Evolutionary conservation across 2,329 filamentous ascomycete genomes (phyloP).

Genomic region (Lasiodiplodia theobromae): DNA sequence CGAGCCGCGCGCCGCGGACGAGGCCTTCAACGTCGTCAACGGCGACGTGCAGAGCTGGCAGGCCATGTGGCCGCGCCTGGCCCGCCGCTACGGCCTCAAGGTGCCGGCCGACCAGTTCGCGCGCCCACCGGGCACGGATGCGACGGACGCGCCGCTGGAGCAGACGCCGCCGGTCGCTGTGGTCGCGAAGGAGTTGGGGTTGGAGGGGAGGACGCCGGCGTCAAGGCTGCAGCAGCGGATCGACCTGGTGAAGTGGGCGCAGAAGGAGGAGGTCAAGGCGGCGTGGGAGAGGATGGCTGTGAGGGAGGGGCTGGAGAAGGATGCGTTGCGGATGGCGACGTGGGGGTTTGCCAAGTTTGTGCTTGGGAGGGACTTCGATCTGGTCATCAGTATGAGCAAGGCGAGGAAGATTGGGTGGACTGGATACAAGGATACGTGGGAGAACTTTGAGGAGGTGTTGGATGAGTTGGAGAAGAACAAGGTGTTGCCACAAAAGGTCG

Average conservation of each 20-base stretch:
- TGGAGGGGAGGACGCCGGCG: conserved; percentile 34
- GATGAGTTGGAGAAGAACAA: conserved; percentile 43
- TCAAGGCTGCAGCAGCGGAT: conserved; percentile 43
- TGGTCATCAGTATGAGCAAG: conserved; percentile 55
- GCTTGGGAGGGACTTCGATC: conserved; percentile 51
- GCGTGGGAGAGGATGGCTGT: conserved; percentile 48
- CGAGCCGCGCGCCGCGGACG: conserved; percentile 45
- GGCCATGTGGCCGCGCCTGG: conserved; percentile 51
- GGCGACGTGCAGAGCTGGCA: conserved; percentile 53
- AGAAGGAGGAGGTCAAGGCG: conserved; percentile 46
- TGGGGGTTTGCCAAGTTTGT: conserved; percentile 55
- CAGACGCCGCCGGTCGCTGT: neutral
- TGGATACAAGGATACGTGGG: conserved; percentile 48
- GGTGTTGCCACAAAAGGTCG: conserved; percentile 31
- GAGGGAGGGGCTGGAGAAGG: conserved; percentile 46
- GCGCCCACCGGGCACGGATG: neutral
- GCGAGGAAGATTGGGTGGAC: conserved; percentile 55
- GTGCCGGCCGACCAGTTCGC: neutral
- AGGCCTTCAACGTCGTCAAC: conserved; percentile 40
- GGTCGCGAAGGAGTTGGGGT: conserved; percentile 38
- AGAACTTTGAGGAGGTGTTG: conserved; percentile 48
- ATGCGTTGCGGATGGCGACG: conserved; percentile 54
- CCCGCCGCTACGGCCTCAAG: neutral
- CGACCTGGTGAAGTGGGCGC: conserved; percentile 52
- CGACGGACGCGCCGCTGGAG: neutral